Percentiles rank a stretch among this genome's conserved stretches.
Conservation (phyloP, 176 grass and related monocot genomes). For the Coix lacrymajobi region DNA sequence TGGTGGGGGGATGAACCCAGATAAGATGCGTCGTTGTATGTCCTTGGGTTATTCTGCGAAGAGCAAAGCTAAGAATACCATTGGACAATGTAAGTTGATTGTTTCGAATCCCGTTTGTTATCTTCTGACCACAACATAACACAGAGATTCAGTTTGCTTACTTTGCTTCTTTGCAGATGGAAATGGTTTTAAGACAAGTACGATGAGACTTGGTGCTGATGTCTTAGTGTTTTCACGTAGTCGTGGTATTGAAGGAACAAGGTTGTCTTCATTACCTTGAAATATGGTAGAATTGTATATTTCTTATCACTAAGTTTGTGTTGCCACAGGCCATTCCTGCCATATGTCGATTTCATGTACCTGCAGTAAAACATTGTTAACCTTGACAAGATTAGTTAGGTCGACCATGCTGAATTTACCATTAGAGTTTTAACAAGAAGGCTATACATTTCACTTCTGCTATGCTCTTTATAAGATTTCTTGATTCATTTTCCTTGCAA, state of each 20-base stretch:
- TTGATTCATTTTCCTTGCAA: constrained; percentile 20
- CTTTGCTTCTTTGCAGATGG: constrained; percentile 15
- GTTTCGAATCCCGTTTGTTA: not conserved
- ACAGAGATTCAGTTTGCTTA: constrained; percentile 7
- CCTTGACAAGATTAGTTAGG: not conserved
- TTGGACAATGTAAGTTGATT: constrained; percentile 80
- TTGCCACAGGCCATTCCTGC: not conserved
- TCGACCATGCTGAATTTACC: not conserved
- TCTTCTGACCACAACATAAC: not conserved
- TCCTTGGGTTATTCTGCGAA: constrained; percentile 94
- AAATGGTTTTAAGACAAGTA: constrained; percentile 33
- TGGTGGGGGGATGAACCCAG: constrained; percentile 87
- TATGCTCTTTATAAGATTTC: not conserved
- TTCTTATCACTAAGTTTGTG: not conserved
- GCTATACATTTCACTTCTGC: not conserved
- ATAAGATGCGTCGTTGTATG: constrained; percentile 97
- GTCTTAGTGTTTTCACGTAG: constrained; percentile 84
- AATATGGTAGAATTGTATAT: constrained; percentile 1
- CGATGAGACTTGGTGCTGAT: constrained; percentile 25
- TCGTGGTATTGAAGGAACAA: constrained; percentile 52
- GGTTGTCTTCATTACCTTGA: constrained; percentile 39
- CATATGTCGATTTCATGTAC: not conserved
- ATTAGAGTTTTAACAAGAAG: not conserved
- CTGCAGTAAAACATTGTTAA: not conserved
- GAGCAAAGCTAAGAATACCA: constrained; percentile 69